Percentiles rank a stretch among this genome's conserved stretches.
Conservation (phyloP, 2,329 filamentous ascomycete species). For the Seiridium unicorne region DNA sequence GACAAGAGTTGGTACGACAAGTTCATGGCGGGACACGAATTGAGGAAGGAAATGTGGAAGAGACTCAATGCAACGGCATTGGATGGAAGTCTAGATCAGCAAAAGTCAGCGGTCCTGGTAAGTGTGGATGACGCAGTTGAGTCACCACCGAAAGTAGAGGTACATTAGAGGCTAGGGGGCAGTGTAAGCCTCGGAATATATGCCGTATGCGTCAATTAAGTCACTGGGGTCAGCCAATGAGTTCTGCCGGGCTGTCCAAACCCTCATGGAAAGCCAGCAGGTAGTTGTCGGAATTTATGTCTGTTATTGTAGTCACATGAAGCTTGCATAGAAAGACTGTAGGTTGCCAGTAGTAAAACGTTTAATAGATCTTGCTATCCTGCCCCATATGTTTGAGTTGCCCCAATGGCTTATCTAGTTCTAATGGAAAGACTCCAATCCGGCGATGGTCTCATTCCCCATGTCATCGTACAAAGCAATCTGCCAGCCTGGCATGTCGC, state of each 20-base stretch:
- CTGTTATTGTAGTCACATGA: neutral
- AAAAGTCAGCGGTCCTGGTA: neutral
- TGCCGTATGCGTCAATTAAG: neutral
- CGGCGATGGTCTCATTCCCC: neutral
- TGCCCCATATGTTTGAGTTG: neutral
- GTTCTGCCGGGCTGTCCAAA: too few species aligned
- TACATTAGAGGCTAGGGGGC: neutral
- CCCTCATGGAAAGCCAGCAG: too few species aligned
- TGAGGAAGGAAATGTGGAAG: constrained; percentile 57
- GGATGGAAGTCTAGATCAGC: neutral
- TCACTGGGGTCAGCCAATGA: neutral
- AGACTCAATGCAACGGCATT: constrained; percentile 41
- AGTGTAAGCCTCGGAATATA: neutral
- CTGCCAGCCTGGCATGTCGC: neutral
- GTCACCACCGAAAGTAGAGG: neutral
- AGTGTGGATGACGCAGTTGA: neutral
- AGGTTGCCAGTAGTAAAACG: neutral
- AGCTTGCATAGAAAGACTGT: neutral
- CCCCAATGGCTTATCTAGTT: neutral
- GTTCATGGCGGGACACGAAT: constrained; percentile 55
- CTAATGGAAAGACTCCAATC: neutral
- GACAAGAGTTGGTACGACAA: constrained; percentile 42
- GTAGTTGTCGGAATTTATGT: neutral
- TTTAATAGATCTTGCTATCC: neutral
- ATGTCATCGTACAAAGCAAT: neutral